A percentile compares a stretch with the other conserved stretches of the same genome.
These are phyloP conservation scores for Geotrichum australiense DNA, from an alignment of 1,139 yeast species.

Conservation along the genomic window DNA sequence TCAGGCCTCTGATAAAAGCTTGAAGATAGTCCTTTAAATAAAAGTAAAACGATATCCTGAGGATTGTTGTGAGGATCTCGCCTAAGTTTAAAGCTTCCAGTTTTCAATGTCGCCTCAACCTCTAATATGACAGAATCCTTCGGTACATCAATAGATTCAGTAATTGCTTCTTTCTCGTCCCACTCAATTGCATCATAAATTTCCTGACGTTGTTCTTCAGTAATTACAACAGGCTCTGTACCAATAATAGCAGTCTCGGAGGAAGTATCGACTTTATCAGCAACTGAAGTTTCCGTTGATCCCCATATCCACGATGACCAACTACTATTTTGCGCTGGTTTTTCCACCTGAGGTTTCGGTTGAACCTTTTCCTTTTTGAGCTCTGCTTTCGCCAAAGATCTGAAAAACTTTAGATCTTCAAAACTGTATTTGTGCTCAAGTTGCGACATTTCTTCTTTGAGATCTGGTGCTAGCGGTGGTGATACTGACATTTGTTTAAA, in stretches of 20 bases:
- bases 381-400: slow-evolving; percentile 69
- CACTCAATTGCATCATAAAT: slow-evolving; percentile 91
- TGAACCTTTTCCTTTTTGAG: slow-evolving; percentile 47
- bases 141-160: slow-evolving; percentile 59
- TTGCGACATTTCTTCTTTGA: slow-evolving; percentile 39
- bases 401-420: slow-evolving; percentile 78
- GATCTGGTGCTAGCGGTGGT: slow-evolving; percentile 32
- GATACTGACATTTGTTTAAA: slow-evolving; percentile 47
- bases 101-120: slow-evolving; percentile 57
- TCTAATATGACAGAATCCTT: slow-evolving; percentile 64
- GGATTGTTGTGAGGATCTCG: slow-evolving; percentile 29
- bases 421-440: slow-evolving; percentile 57
- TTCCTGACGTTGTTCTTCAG: slow-evolving; percentile 51
- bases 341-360: slow-evolving; percentile 17
- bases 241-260: too few species aligned
- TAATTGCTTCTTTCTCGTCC: slow-evolving; percentile 56
- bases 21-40: slow-evolving; percentile 76
- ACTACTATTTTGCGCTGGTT: slow-evolving; percentile 21
- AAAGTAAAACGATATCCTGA: slow-evolving; percentile 60
- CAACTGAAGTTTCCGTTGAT: slow-evolving; percentile 9
- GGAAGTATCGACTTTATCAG: slow-evolving; percentile 1
- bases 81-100: slow-evolving; percentile 69
- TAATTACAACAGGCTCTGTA: slow-evolving; percentile 34
- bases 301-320: slow-evolving; percentile 38
- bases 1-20: slow-evolving; percentile 72